Evolutionary conservation across 2,329 filamentous ascomycete genomes (phyloP).

Genomic region (Mycosphaerella sp.): DNA sequence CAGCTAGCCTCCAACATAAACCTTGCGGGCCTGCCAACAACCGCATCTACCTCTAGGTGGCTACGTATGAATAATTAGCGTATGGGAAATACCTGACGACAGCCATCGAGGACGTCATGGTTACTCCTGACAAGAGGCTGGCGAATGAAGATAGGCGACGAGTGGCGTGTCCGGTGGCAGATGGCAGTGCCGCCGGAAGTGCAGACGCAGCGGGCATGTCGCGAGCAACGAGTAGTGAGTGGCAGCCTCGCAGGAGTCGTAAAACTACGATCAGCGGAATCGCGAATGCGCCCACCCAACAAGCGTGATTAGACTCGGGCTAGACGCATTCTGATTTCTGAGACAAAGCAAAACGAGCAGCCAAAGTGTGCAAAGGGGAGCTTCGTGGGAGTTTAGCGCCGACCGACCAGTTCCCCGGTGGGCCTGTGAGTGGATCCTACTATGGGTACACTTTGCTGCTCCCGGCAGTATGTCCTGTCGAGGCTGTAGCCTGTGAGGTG

Average conservation of each 20-base stretch:
- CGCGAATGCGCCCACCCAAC: background rate
- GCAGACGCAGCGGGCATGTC: too few species aligned
- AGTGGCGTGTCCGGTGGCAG: background rate
- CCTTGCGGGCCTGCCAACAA: slow-evolving; percentile 19
- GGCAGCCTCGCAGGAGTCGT: too few species aligned
- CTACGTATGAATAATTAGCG: too few species aligned
- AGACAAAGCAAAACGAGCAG: background rate
- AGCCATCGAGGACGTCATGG: slow-evolving; percentile 6
- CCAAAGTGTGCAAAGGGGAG: background rate
- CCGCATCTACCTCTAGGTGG: slow-evolving; percentile 1
- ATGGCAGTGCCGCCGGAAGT: background rate
- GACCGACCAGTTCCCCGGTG: background rate
- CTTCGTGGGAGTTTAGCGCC: background rate
- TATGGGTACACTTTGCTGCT: background rate
- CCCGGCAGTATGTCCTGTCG: background rate
- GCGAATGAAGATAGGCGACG: background rate
- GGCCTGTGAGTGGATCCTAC: background rate
- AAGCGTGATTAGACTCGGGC: background rate
- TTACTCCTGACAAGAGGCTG: too few species aligned
- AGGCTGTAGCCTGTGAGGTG: background rate
- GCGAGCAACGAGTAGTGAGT: too few species aligned
- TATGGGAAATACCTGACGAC: background rate
- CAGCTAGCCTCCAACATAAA: slow-evolving; percentile 14
- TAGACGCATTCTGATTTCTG: background rate
- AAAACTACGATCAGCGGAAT: background rate